Evolutionary conservation across 169 alveolate genomes (phyloP), one percentile per base, ranked within the genome.

Genomic region (Eimeria acervulina): DNA sequence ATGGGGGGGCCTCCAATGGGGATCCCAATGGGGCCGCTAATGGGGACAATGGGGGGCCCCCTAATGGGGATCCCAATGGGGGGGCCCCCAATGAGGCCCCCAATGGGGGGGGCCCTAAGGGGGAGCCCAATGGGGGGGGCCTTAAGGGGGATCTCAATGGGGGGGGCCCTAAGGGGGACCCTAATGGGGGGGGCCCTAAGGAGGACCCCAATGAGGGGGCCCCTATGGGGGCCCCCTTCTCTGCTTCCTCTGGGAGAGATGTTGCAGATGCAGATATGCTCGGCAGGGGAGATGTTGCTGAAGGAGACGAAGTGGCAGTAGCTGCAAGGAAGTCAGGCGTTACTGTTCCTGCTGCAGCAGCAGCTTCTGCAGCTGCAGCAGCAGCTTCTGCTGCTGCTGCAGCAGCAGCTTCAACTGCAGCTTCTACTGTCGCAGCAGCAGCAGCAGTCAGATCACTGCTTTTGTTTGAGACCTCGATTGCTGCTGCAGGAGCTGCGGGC

Each of bases 291-390:
- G 47, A 23, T 10, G 51, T 15, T 7, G 23, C 6, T 23, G 38
- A 4, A 8, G 84, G 51, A 17, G 51, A 15, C 47, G 84, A 1
- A 2, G n/a, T 31, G 47, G 47, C 38, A 38, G 84, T 15, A 72
- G 84, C 40, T n/a, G 1, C 28, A 72, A 72, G 84, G 21, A 19
- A 33, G 47, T n/a, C n/a, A 72, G 10, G 17, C 84, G 51, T n/a
- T 5, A 47, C 12, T 7, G 12, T 47, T 47, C 47, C 40, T 72
- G 47, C 40, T 72, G 52, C 84, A n/a, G 84, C 51, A 7, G 83
- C 21, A 17, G 83, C 83, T n/a, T 38, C 52, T 72, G 84, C 51
- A n/a, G 84, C 84, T 72, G 84, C 55, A 7, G 55, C 55, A 7
- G 55, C 12, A 7, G 55, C 55, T 47, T 5, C 55, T 47, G 55